Conservation (phyloP, 495 filamentous ascomycete species). For the Lasiosphaeriaceae sp. region DNA sequence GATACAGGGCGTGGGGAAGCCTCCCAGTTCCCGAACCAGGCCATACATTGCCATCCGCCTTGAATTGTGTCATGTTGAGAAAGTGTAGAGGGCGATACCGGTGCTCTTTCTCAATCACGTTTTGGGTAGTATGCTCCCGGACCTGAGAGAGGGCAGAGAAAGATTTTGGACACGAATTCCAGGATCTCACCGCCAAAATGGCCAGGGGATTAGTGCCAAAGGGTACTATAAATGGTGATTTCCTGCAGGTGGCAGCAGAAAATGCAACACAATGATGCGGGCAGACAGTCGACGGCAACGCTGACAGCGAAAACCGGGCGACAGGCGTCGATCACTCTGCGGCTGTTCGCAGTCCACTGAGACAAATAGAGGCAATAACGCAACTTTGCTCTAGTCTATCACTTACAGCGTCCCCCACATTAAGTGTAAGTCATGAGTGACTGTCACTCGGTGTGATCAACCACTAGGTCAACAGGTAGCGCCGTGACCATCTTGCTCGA, state of each 20-base stretch:
- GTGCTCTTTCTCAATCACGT: background rate
- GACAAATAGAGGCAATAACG: background rate
- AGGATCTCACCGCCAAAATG: conserved; percentile 6
- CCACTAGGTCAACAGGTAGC: conserved; percentile 1
- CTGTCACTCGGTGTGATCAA: conserved; percentile 6
- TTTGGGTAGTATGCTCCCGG: conserved; percentile 8
- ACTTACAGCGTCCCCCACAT: conserved; percentile 7
- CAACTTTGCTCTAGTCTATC: background rate
- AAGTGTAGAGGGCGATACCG: background rate
- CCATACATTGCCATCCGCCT: no score
- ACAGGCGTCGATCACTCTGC: conserved; percentile 23
- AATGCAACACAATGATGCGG: conserved; percentile 22
- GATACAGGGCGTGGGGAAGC: background rate
- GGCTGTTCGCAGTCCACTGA: conserved; percentile 2
- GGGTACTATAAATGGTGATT: background rate
- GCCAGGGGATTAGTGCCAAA: background rate
- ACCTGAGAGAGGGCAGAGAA: background rate
- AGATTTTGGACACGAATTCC: background rate
- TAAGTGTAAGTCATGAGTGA: background rate
- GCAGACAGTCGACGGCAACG: conserved; percentile 4
- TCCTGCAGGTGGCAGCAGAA: conserved; percentile 10
- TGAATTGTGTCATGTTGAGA: background rate
- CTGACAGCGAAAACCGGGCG: conserved; percentile 18
- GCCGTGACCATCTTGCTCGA: conserved; percentile 10
- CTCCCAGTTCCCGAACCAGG: background rate